A percentile compares a stretch with the other conserved stretches of the same genome.
Conservation (phyloP, 2,329 filamentous ascomycete genomes). For the Endothia cerciana region DNA sequence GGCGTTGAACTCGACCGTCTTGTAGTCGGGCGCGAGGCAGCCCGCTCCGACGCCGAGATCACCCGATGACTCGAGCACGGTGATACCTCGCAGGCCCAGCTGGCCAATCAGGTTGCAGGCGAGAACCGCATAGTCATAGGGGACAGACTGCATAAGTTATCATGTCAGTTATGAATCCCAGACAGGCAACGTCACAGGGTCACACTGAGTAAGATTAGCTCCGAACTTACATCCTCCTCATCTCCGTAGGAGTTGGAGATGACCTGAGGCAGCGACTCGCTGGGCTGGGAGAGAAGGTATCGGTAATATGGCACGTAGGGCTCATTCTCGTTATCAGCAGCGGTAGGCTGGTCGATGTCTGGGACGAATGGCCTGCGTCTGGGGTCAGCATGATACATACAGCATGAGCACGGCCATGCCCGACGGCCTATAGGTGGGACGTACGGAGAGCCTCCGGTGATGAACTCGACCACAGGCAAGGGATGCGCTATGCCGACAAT, state of each 20-base stretch:
- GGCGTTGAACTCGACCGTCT: slow-evolving; percentile 47
- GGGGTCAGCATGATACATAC: neutral
- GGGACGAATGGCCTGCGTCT: slow-evolving; percentile 38
- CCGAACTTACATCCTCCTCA: slow-evolving; percentile 49
- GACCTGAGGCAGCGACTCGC: slow-evolving; percentile 62
- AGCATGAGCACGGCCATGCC: neutral
- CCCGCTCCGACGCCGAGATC: slow-evolving; percentile 49
- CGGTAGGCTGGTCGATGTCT: slow-evolving; percentile 35
- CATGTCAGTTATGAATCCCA: too few species aligned
- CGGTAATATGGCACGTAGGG: slow-evolving; percentile 60
- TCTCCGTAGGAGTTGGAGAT: slow-evolving; percentile 72
- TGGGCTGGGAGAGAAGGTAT: slow-evolving; percentile 62
- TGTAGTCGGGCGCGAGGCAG: slow-evolving; percentile 35
- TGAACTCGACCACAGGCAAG: slow-evolving; percentile 46
- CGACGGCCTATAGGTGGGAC: slow-evolving; percentile 5
- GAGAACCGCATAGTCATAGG: slow-evolving; percentile 57
- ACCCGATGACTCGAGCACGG: slow-evolving; percentile 66
- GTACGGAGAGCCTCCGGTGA: slow-evolving; percentile 37
- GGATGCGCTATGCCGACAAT: slow-evolving; percentile 59
- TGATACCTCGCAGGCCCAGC: slow-evolving; percentile 68
- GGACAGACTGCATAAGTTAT: slow-evolving; percentile 51
- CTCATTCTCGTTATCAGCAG: slow-evolving; percentile 58
- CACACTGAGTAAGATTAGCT: neutral
- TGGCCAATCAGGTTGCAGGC: slow-evolving; percentile 63
- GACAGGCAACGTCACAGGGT: neutral